Base-by-base conservation (phyloP, 768 basidiomycete genomes). In the Agrocybe chaxingu region DNA sequence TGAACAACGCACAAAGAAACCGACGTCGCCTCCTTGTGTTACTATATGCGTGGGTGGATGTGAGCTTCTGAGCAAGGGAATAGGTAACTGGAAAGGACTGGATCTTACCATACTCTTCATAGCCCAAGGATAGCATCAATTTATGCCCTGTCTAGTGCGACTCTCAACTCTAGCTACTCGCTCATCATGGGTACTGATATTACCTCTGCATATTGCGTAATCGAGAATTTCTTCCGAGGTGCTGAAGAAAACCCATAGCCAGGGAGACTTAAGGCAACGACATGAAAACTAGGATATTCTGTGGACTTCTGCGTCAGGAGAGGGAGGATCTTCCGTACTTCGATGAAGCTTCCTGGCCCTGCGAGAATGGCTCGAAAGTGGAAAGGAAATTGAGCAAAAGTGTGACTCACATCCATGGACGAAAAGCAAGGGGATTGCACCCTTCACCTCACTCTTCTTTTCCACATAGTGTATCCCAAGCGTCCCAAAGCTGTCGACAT, bases 291-390 rank as follows among this genome's bases (percentile, higher is more conserved):
- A 1, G 82, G 83, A 44, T 70, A 59, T 3, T 77, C 70, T 0
- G 70, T 63, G 1, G 72, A 69, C 0, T 65, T 62, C 16, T 69
- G 62, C 0, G 74, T 69, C 52, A 87, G 64, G 4, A 82, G 58
- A 2, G 82, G 79, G 1, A 87, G 62, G 4, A 86, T 66, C 66
- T 84, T 85, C 37, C 67, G 61, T 5, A 75, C 77, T 65, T 86
- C 82, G 16, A 77, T 49, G 60, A 84, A 81, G 48, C 76, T 71
- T 47, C 84, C 83, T 0, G 83, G 82, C 84, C 85, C 82, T 82
- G 50, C 9, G 11, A 30, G 16, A 42, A 31, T 29, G 5, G 38
- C 5, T 33, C 11, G 2, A n/a, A 8, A 39, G 24, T 42, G 40
- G 29, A 41, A 38, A 42, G 16, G 16, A 44, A 10, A 19, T 3